A percentile compares a stretch with the other conserved stretches of the same genome.
Evolutionary conservation across 345 rosid genomes (phyloP).

Genomic region (Punica granatum): DNA sequence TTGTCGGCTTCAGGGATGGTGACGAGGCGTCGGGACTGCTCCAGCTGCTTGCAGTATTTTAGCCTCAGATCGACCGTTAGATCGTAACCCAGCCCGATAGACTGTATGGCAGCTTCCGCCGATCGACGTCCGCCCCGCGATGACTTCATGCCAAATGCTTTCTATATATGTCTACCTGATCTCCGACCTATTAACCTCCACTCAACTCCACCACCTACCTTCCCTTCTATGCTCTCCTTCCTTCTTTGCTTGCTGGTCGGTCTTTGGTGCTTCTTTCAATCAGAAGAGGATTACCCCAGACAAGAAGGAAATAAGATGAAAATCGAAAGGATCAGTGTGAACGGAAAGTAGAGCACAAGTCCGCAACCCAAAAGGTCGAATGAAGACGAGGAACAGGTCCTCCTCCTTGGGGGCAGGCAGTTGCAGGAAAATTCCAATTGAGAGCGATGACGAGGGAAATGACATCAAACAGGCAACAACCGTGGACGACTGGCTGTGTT

Average conservation of each 20-base stretch:
- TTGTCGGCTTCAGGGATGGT: constrained; percentile 9
- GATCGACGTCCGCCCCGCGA: not conserved
- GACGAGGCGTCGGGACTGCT: constrained; percentile 5
- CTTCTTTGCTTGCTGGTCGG: too few species aligned
- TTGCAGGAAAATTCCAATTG: not conserved
- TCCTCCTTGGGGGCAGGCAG: too few species aligned
- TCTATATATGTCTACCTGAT: too few species aligned
- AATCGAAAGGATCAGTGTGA: not conserved
- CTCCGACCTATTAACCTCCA: not conserved
- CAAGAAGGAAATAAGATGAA: not conserved
- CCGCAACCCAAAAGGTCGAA: not conserved
- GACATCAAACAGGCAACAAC: too few species aligned
- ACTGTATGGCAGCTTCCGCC: constrained; percentile 18
- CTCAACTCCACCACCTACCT: not conserved
- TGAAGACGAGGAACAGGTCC: not conserved
- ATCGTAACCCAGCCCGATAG: constrained; percentile 18
- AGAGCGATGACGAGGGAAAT: not conserved
- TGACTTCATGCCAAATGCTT: not conserved
- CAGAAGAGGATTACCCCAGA: not conserved
- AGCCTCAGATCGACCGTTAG: constrained; percentile 18
- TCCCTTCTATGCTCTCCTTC: not conserved
- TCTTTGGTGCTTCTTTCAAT: not conserved
- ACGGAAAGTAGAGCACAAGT: not conserved
- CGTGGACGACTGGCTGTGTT: too few species aligned
- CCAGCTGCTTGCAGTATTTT: constrained; percentile 13